Conservation (phyloP, 2,329 filamentous ascomycete species). For the Penicillium sp. region DNA sequence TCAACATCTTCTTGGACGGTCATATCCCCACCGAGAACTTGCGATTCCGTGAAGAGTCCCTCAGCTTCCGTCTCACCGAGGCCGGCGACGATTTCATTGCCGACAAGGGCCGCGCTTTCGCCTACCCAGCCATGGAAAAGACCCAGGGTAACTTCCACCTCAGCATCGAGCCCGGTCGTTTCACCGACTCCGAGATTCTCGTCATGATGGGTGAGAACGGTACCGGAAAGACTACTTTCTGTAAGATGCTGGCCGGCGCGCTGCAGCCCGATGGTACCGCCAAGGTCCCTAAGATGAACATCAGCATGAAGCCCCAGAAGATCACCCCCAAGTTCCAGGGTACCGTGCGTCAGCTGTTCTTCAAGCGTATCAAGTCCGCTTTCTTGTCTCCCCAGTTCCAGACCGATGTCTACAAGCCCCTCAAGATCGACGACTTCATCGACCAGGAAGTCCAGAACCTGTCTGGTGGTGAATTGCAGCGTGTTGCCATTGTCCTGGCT, state of each 20-base stretch:
- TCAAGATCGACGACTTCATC: conserved; percentile 98
- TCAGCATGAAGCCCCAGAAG: conserved; percentile 99
- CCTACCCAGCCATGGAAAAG: conserved; percentile 90
- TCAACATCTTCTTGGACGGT: conserved; percentile 98
- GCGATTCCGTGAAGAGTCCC: conserved; percentile 94
- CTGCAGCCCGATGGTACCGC: conserved; percentile 83
- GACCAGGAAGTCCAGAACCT: conserved; percentile 99
- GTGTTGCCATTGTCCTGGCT: conserved; percentile 97
- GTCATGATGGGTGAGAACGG: conserved; percentile 99
- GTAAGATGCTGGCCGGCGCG: conserved; percentile 89
- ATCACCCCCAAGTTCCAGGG: conserved; percentile 98
- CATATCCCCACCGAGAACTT: conserved; percentile 98
- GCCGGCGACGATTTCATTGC: conserved; percentile 84
- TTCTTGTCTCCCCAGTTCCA: conserved; percentile 98
- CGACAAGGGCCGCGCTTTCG: conserved; percentile 83
- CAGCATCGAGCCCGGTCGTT: conserved; percentile 77
- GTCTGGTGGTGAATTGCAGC: conserved; percentile 98
- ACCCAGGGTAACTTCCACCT: conserved; percentile 88
- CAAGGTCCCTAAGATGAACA: conserved; percentile 89
- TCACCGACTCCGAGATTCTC: conserved; percentile 97
- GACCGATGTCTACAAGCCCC: conserved; percentile 98
- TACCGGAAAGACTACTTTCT: conserved; percentile 99
- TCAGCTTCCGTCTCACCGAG: conserved; percentile 93
- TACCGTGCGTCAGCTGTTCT: conserved; percentile 96
- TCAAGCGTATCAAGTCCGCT: conserved; percentile 98